Evolutionary conservation across 2,329 filamentous ascomycete species (phyloP).

Genomic region (Monosporascus sp.): DNA sequence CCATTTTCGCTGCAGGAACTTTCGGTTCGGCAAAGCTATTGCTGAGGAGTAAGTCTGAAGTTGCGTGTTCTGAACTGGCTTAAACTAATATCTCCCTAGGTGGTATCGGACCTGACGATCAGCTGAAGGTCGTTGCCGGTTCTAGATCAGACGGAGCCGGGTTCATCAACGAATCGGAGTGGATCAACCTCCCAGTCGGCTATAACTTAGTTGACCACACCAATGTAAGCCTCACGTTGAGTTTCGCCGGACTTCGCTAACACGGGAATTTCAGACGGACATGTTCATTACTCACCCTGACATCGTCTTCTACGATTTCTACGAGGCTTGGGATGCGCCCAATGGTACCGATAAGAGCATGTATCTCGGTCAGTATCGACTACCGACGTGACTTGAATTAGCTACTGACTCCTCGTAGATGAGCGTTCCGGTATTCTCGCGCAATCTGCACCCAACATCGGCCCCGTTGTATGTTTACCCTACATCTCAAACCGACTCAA

Average conservation of each 20-base stretch:
- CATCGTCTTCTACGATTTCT: constrained; percentile 60
- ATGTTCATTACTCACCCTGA: constrained; percentile 39
- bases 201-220: constrained; percentile 54
- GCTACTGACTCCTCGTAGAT: constrained; percentile 10
- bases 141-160: constrained; percentile 42
- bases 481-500: neutral
- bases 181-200: constrained; percentile 56
- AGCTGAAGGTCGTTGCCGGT: constrained; percentile 47
- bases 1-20: constrained; percentile 63
- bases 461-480: constrained; percentile 40
- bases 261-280: constrained; percentile 31
- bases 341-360: constrained; percentile 34
- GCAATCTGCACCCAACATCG: constrained; percentile 60
- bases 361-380: constrained; percentile 37
- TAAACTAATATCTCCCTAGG: constrained; percentile 13
- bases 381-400: neutral
- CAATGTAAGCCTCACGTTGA: constrained; percentile 25
- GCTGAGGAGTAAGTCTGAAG: constrained; percentile 44
- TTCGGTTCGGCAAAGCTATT: constrained; percentile 67
- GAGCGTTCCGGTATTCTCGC: constrained; percentile 50
- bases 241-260: constrained; percentile 2
- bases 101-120: constrained; percentile 60
- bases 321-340: constrained; percentile 50
- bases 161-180: constrained; percentile 45
- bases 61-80: neutral